A percentile compares a stretch with the other conserved stretches of the same genome.
Evolutionary conservation across 441 rosid species (phyloP).

Genomic region (Daphne laureola): DNA sequence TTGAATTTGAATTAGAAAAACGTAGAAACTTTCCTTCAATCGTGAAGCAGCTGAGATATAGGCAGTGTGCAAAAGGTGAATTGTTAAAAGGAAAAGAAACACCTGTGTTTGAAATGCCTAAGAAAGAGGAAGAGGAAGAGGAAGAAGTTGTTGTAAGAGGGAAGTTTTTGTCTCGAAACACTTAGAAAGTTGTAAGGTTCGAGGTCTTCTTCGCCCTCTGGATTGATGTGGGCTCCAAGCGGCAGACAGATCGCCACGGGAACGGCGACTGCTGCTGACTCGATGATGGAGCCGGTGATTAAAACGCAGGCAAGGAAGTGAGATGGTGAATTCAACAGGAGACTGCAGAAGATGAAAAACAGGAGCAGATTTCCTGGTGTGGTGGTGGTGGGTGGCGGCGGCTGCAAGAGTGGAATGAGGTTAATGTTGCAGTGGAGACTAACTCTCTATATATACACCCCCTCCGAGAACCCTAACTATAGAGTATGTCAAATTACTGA

Average conservation of each 20-base stretch:
- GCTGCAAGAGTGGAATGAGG: no score
- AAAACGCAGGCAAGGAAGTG: no score
- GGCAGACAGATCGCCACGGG: constrained; percentile 6
- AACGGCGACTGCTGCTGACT: constrained; percentile 9
- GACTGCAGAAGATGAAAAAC: no score
- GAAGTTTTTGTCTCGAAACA: constrained; percentile 23
- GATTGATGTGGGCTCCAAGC: constrained; percentile 6
- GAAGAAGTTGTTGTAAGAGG: constrained; percentile 19
- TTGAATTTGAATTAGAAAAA: constrained; percentile 17
- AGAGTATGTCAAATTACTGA: no score
- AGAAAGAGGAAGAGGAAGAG: neutral
- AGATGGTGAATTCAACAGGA: no score
- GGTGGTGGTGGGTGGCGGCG: no score
- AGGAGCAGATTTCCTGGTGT: no score
- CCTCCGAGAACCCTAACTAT: no score
- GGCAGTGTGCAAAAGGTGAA: constrained; percentile 32
- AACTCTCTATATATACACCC: no score
- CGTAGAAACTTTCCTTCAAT: constrained; percentile 15
- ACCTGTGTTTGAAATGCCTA: constrained; percentile 20
- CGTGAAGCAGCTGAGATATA: constrained; percentile 17
- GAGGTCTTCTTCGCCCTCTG: constrained; percentile 25
- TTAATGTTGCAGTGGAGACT: no score
- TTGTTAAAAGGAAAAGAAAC: constrained; percentile 19
- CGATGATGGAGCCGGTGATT: constrained; percentile 7
- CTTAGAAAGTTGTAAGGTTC: constrained; percentile 6